Evolutionary conservation across 805 yeast species (phyloP), one percentile per base, ranked within the genome.

Genomic region (Candida krabiensis): DNA sequence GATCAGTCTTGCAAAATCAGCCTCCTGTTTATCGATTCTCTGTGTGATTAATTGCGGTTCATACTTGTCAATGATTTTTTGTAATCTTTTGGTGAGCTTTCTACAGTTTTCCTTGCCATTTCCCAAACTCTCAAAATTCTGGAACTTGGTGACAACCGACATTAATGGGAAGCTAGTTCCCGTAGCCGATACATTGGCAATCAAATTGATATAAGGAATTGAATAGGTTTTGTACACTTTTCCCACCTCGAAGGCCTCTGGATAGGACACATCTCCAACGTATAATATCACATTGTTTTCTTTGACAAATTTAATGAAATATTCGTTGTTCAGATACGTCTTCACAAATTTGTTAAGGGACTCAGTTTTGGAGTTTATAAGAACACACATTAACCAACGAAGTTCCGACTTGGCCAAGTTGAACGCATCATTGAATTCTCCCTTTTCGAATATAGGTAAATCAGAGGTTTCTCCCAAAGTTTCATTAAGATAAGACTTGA

Each of bases 171-270:
- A 45, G 1, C 78, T 66, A 17, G 71, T 66, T 1, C 67, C 69
- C 12, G 75, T 72, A 14, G 77, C 82, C 51, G 63, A 72, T 37
- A 66, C 88, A 63, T 67, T 84, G 27, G 69, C 83, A 50, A 61
- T 73, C 60, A 71, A 64, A 37, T 66, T 69, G 12, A 77, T 61
- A 42, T 70, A 77, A 1, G 93, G 91, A 17, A 79, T 63, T 26
- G 73, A 66, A 19, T 71, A 67, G 2, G 76, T 71, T 25, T 66
- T 69, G 44, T 83, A 67, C 26, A 73, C 66, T 45, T 71, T 71
- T 1, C 86, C 85, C 28, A 85, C 73, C 41, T 79, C 79, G 65
- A 76, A 79, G 3, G 85, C 75, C 56, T 85, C 91, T 1, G 82
- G 70, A 46, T 79, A 79, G 12, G 69, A 61, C 17, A 77, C 79